These are phyloP conservation scores for Lactarius trivialis DNA, from an alignment of 768 basidiomycete genomes.

Conservation along the genomic window DNA sequence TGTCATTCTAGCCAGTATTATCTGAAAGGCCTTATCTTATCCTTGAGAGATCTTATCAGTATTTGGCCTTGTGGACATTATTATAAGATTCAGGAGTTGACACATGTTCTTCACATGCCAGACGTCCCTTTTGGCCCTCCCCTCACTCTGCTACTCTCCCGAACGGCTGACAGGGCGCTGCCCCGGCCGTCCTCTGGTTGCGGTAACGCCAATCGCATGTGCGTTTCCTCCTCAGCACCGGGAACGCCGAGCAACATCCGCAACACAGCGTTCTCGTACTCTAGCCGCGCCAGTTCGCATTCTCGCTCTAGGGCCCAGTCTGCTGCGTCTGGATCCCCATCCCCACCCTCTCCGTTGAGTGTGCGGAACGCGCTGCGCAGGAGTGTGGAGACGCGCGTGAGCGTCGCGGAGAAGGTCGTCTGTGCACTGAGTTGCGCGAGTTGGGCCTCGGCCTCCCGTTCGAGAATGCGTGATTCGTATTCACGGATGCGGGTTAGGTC, in stretches of 20 bases:
- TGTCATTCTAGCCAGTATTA: too few species aligned
- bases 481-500: constrained; percentile 86
- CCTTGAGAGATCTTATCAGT: too few species aligned
- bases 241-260: constrained; percentile 59
- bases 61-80: too few species aligned
- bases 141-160: constrained; percentile 8
- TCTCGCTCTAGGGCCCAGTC: constrained; percentile 87
- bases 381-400: constrained; percentile 61
- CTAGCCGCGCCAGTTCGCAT: constrained; percentile 79
- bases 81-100: too few species aligned
- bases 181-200: constrained; percentile 19
- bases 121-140: constrained; percentile 24
- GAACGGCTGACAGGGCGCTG: constrained; percentile 18
- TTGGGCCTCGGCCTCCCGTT: constrained; percentile 63
- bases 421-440: constrained; percentile 51
- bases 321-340: constrained; percentile 31
- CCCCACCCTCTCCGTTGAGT: constrained; percentile 53
- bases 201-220: constrained; percentile 7
- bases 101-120: too few species aligned
- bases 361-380: constrained; percentile 66
- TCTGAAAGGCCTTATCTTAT: too few species aligned
- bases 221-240: constrained; percentile 21
- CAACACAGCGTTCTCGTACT: constrained; percentile 82
- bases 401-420: constrained; percentile 58
- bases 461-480: constrained; percentile 81